Conservation (phyloP, 495 filamentous ascomycete genomes). For the Cercophora newfieldiana region DNA sequence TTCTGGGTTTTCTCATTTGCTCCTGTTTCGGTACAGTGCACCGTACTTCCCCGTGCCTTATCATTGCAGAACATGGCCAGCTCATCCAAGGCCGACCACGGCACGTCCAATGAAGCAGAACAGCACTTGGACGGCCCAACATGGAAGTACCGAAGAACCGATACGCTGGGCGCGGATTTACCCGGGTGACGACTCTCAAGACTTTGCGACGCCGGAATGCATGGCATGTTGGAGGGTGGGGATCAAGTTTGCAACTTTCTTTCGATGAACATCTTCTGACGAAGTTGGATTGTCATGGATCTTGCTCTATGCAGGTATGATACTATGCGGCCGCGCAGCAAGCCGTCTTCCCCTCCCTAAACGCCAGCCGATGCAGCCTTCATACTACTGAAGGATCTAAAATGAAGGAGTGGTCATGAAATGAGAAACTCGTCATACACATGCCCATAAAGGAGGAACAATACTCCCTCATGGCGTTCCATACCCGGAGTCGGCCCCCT, state of each 20-base stretch:
- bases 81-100: neutral
- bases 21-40: neutral
- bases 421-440: neutral
- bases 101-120: neutral
- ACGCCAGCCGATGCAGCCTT: slow-evolving; percentile 4
- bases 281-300: neutral
- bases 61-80: neutral
- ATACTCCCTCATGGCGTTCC: slow-evolving; percentile 20
- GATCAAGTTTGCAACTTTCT: neutral
- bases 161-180: slow-evolving; percentile 1
- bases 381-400: neutral
- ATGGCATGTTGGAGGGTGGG: neutral
- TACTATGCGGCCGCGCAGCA: neutral
- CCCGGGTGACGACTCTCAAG: slow-evolving; percentile 1
- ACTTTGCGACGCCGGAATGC: neutral
- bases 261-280: neutral
- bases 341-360: neutral
- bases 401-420: neutral
- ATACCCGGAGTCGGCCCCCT: slow-evolving; percentile 37
- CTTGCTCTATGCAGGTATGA: neutral
- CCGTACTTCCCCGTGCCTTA: neutral
- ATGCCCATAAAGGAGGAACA: neutral
- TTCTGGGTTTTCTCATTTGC: neutral
- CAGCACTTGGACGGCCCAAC: neutral
- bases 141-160: neutral